Conservation (phyloP, 108 stramenopile genomes). For the Fistulifera solaris region DNA sequence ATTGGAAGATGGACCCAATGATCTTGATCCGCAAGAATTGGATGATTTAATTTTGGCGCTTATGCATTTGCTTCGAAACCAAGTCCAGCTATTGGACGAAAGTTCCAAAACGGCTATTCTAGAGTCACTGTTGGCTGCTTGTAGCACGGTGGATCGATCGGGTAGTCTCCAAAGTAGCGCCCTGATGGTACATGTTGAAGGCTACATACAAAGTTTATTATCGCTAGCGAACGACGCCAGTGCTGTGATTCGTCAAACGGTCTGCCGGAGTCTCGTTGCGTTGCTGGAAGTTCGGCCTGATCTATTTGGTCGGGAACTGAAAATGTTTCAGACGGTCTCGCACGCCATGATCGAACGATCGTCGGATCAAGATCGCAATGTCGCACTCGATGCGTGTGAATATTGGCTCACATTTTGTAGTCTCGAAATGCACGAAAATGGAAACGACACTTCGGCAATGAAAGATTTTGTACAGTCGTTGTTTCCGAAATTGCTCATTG, state of each 20-base stretch:
- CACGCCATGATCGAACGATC: constrained; percentile 6
- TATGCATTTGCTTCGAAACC: constrained; percentile 28
- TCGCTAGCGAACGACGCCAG: constrained; percentile 54
- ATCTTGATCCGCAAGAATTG: constrained; percentile 28
- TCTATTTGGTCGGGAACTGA: constrained; percentile 58
- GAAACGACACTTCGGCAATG: constrained; percentile 38
- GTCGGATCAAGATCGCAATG: constrained; percentile 15
- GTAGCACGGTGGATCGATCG: no score
- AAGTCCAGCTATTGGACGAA: constrained; percentile 25
- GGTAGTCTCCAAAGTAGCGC: constrained; percentile 45
- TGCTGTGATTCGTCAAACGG: constrained; percentile 57
- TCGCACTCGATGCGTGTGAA: constrained; percentile 83
- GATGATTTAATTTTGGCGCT: constrained; percentile 56
- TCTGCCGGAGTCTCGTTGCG: constrained; percentile 81
- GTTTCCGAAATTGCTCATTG: constrained; percentile 63
- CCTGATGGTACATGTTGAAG: constrained; percentile 68
- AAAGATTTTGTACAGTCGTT: constrained; percentile 31
- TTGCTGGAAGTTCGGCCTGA: constrained; percentile 56
- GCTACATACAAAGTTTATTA: constrained; percentile 59
- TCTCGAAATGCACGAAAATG: constrained; percentile 45
- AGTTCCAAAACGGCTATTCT: constrained; percentile 9
- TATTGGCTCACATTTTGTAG: constrained; percentile 82
- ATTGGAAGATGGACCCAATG: constrained; percentile 72
- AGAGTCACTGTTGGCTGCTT: background rate
- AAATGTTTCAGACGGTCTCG: constrained; percentile 52